Evolutionary conservation across 257 asterid genomes (phyloP), one percentile per base, ranked within the genome.

Genomic region (Cruciata laevipes): DNA sequence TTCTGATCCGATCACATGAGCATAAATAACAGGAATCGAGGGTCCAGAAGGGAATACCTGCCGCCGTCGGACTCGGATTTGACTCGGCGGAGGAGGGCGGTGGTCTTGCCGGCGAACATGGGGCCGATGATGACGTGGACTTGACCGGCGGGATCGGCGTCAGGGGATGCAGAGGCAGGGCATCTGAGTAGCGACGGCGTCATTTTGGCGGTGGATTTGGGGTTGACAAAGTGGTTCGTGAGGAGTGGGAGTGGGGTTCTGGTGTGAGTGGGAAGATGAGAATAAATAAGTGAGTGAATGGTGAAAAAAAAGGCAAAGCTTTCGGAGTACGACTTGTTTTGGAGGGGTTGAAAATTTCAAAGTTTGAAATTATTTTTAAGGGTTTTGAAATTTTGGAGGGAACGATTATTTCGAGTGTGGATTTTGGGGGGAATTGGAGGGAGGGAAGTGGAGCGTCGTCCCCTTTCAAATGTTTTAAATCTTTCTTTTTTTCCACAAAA

Each of bases 61-160:
- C 70, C 70, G 18, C 13, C 18, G 70, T 66, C 76, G 18, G 72
- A 55, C 40, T 68, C 78, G 23, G 76, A 69, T 47, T 61, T 66
- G 63, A 74, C 67, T 20, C 77, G 80, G 25, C 82, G 85, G 35
- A 80, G 82, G 42, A 77, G 73, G 32, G 81, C 75, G 16, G 98
- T 92, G 30, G 97, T 81, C 72, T 91, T 91, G 20, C 98, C 96
- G 35, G 96, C 95, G 66, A 91, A 91, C 95, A 91, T 91, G 27
- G 98, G 96, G 13, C 96, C 98, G 5, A 87, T 56, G 66, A 91
- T 91, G 73, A 91, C 88, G 58, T 91, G 96, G n/a, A 91, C 76
- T 82, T 91, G 89, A 0, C 55, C 61, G 31, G 38, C 27, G 8
- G 56, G 21, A 47, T 61, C 69, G 2, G 37, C n/a, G 30, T 24